These are phyloP conservation scores for Zymoseptoria tritici DNA, from an alignment of 2,329 filamentous ascomycete species.

Conservation along the genomic window DNA sequence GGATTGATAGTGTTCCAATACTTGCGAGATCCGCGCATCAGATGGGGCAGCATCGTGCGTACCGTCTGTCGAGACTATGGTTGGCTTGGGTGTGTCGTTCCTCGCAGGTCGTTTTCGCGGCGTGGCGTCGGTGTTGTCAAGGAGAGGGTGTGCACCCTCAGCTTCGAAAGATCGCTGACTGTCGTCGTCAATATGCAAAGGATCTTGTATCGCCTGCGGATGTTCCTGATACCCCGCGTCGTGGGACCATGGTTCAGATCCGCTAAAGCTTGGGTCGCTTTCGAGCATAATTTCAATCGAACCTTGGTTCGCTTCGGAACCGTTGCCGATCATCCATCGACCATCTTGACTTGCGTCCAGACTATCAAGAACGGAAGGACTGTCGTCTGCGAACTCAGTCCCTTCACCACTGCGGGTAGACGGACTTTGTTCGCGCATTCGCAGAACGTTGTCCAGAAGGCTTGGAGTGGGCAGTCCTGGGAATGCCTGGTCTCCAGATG, in stretches of 20 bases:
- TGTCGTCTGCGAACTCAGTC: conserved; percentile 29
- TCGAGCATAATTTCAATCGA: conserved; percentile 32
- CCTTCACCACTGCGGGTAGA: conserved; percentile 23
- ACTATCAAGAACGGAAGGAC: conserved; percentile 19
- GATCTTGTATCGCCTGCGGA: conserved; percentile 8
- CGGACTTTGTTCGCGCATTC: conserved; percentile 26
- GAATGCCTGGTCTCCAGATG: conserved; percentile 6
- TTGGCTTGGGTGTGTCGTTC: conserved; percentile 21
- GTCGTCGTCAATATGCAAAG: conserved; percentile 14
- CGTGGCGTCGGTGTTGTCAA: conserved; percentile 21
- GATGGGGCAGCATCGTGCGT: conserved; percentile 3
- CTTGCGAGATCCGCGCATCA: conserved; percentile 16
- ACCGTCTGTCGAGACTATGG: conserved; percentile 5
- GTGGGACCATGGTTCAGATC: conserved; percentile 17
- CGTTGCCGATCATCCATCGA: conserved; percentile 20
- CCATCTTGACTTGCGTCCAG: conserved; percentile 20
- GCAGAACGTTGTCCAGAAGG: conserved; percentile 28
- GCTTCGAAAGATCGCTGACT: conserved; percentile 17
- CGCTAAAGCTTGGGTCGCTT: conserved; percentile 17
- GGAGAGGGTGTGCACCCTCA: conserved; percentile 8
- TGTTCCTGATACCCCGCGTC: conserved; percentile 12
- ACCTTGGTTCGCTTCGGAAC: conserved; percentile 21
- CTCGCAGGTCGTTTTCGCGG: conserved; percentile 17
- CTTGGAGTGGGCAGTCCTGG: conserved; percentile 20
- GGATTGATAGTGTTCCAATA: conserved; percentile 26